Conservation (phyloP, 2,329 filamentous ascomycete species). For the Curvularia sp. region DNA sequence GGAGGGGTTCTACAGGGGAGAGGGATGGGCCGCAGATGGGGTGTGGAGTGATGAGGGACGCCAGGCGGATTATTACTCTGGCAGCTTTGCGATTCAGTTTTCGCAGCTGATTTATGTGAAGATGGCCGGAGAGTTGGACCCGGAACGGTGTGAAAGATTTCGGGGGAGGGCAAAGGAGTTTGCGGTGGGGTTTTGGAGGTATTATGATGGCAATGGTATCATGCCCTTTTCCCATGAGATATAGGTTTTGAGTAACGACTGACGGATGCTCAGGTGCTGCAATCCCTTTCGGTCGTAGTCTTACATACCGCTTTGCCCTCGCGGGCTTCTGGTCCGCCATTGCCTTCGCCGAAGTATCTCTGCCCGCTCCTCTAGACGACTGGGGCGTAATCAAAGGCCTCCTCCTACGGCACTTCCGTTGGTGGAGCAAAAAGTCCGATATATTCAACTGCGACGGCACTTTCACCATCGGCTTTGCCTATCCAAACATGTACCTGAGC, state of each 20-base stretch:
- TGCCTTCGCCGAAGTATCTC: conserved; percentile 52
- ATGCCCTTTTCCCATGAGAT: background rate
- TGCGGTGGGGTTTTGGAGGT: conserved; percentile 55
- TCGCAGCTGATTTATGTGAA: conserved; percentile 57
- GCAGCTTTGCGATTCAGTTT: conserved; percentile 63
- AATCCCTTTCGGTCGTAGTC: conserved; percentile 60
- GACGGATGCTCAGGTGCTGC: conserved; percentile 50
- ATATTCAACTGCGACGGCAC: conserved; percentile 60
- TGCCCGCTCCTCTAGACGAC: conserved; percentile 50
- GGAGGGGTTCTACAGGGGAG: conserved; percentile 55
- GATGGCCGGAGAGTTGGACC: conserved; percentile 54
- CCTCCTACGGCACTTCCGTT: conserved; percentile 58
- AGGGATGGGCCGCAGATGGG: conserved; percentile 60
- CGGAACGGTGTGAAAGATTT: conserved; percentile 49
- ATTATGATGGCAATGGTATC: conserved; percentile 56
- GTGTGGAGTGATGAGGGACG: conserved; percentile 49
- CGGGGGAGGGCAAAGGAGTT: conserved; percentile 53
- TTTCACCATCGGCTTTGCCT: conserved; percentile 57
- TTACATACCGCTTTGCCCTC: conserved; percentile 61
- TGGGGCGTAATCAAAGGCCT: conserved; percentile 58
- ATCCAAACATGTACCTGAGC: conserved; percentile 62
- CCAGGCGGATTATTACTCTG: conserved; percentile 62
- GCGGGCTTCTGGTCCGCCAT: conserved; percentile 59
- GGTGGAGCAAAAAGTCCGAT: conserved; percentile 55
- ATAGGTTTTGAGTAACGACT: background rate